Evolutionary conservation across 306 rosid species (phyloP).

Genomic region (Castanospermum australe): DNA sequence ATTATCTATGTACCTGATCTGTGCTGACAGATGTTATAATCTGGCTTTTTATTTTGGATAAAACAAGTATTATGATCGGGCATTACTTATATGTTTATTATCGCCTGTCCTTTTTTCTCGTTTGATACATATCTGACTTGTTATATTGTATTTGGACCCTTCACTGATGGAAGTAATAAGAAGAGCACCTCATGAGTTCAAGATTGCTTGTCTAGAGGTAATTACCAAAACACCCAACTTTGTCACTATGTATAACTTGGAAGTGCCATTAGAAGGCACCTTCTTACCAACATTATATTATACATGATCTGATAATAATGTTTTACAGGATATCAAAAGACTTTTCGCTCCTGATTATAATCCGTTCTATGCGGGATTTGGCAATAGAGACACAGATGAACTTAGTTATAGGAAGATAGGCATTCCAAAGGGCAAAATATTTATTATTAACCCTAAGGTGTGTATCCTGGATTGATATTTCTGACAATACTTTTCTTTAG

Average conservation of each 20-base stretch:
- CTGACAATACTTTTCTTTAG: background rate
- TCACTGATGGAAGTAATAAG: conserved; percentile 69
- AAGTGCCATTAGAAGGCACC: background rate
- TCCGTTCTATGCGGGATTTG: conserved; percentile 97
- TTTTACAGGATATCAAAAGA: conserved; percentile 75
- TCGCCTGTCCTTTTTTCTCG: background rate
- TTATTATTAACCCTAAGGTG: conserved; percentile 97
- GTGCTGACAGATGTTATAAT: background rate
- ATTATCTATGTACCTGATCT: background rate
- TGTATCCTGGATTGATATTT: conserved; percentile 24
- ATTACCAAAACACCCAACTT: conserved; percentile 9
- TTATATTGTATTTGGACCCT: conserved; percentile 22
- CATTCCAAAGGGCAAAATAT: conserved; percentile 95
- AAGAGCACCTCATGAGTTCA: conserved; percentile 99
- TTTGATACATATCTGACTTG: conserved; percentile 24
- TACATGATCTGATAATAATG: background rate
- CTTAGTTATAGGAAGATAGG: conserved; percentile 94
- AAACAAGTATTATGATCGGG: background rate
- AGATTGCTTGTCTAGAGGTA: conserved; percentile 98
- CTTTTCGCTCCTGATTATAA: conserved; percentile 93
- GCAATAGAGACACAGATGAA: conserved; percentile 97
- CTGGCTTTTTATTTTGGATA: background rate
- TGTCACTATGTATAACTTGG: background rate
- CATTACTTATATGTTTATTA: background rate
- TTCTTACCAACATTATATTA: background rate